phyloP scores from a whole-genome alignment of 768 basidiomycete genomes.

The Glaciozyma antarctica region DNA sequence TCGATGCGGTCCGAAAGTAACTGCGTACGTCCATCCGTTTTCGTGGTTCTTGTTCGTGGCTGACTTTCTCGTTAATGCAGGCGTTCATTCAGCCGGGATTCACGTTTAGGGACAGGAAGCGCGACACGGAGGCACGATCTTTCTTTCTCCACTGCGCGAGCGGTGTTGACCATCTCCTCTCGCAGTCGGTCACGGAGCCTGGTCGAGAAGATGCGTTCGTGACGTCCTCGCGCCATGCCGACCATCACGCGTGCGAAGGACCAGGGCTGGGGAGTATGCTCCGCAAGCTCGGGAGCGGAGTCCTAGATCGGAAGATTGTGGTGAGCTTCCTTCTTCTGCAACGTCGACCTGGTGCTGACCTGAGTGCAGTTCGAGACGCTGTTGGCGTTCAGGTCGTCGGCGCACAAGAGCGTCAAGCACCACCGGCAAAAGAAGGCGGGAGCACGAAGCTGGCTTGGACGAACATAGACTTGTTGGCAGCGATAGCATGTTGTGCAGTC shows the following conservation, averaged over 20 bases:
- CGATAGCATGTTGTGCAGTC: too few relatives aligned
- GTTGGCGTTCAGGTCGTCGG: too few relatives aligned
- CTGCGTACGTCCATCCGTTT: constrained; percentile 5
- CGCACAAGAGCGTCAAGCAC: too few relatives aligned
- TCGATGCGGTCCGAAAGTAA: constrained; percentile 39
- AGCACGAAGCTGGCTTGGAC: too few relatives aligned
- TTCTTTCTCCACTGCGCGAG: not conserved
- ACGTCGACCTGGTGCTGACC: too few relatives aligned
- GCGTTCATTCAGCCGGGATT: constrained; percentile 20
- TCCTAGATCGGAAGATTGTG: not conserved
- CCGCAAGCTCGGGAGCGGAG: constrained; percentile 17
- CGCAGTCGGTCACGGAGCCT: constrained; percentile 24
- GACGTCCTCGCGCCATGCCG: constrained; percentile 11
- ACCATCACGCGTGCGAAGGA: constrained; percentile 26
- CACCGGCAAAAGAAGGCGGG: too few relatives aligned
- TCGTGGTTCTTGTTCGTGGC: not conserved
- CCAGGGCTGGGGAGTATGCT: constrained; percentile 26
- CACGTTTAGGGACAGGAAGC: constrained; percentile 30
- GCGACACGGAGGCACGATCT: constrained; percentile 24
- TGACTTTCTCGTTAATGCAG: not conserved
- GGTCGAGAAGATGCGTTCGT: constrained; percentile 10
- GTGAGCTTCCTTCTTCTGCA: not conserved
- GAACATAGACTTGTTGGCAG: too few relatives aligned
- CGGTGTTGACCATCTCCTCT: not conserved
- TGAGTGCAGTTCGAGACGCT: too few relatives aligned